phyloP scores from a whole-genome alignment of 306 rosid genomes.

The Amphicarpaea edgeworthii region DNA sequence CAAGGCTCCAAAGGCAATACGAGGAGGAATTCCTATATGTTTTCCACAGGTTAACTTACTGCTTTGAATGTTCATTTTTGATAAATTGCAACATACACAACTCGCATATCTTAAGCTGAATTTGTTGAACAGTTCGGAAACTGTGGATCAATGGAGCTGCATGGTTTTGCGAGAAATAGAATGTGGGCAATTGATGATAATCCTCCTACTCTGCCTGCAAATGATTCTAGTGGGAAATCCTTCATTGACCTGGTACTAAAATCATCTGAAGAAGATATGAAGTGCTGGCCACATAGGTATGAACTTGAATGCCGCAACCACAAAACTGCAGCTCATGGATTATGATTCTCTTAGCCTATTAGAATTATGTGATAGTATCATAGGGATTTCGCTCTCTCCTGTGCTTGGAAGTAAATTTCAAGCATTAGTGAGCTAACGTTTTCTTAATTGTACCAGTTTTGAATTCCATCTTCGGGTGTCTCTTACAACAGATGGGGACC shows the following conservation, averaged over 20 bases:
- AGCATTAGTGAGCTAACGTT: slow-evolving; percentile 36
- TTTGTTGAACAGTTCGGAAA: slow-evolving; percentile 78
- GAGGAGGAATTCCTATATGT: slow-evolving; percentile 93
- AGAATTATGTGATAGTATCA: slow-evolving; percentile 5
- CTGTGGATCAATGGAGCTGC: slow-evolving; percentile 82
- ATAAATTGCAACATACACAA: neutral
- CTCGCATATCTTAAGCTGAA: slow-evolving; percentile 34
- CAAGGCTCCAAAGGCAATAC: slow-evolving; percentile 78
- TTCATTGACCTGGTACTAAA: slow-evolving; percentile 76
- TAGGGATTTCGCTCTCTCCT: slow-evolving; percentile 23
- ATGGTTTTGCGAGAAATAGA: slow-evolving; percentile 93
- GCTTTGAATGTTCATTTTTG: slow-evolving; percentile 23
- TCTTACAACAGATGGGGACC: slow-evolving; percentile 67
- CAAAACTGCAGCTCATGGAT: slow-evolving; percentile 4
- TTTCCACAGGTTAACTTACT: slow-evolving; percentile 79
- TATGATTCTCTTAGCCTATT: slow-evolving; percentile 16
- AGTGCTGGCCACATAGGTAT: slow-evolving; percentile 80
- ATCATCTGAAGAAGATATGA: slow-evolving; percentile 84
- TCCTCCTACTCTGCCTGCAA: slow-evolving; percentile 66
- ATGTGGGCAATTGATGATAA: slow-evolving; percentile 80
- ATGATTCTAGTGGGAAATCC: slow-evolving; percentile 66
- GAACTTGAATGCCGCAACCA: slow-evolving; percentile 29
- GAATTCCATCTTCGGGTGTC: slow-evolving; percentile 89
- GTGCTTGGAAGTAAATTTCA: slow-evolving; percentile 36
- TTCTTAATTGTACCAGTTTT: slow-evolving; percentile 61